Evolutionary conservation across 139 green algal species (phyloP).

Genomic region (Yamagishiella unicocca): DNA sequence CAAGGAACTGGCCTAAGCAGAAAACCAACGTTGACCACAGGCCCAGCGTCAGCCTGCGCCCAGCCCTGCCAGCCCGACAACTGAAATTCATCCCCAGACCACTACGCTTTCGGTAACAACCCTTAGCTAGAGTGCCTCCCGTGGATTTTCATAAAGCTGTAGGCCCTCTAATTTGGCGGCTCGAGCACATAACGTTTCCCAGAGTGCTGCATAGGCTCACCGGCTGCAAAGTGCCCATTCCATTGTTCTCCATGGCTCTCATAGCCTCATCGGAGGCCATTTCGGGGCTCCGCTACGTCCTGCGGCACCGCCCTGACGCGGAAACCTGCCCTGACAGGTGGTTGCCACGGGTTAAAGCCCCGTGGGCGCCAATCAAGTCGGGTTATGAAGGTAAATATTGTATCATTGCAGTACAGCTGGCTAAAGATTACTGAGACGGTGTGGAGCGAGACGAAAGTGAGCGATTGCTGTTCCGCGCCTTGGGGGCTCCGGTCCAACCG

Average conservation of each 20-base stretch:
- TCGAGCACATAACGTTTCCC: not conserved
- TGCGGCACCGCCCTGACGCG: not conserved
- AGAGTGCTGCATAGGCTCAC: not conserved
- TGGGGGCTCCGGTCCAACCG: not conserved
- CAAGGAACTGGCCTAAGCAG: too few relatives aligned
- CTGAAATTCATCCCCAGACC: too few relatives aligned
- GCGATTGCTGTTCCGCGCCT: constrained; percentile 33
- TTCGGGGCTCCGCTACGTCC: not conserved
- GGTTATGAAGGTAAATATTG: not conserved
- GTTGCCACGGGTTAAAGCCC: not conserved
- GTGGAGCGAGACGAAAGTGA: not conserved
- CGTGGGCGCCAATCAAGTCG: not conserved
- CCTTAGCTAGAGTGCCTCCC: too few relatives aligned
- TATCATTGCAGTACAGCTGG: not conserved
- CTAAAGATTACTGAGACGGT: not conserved
- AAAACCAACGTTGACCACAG: too few relatives aligned
- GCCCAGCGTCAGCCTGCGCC: too few relatives aligned
- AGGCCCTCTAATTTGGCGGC: too few relatives aligned
- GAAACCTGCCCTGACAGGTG: not conserved
- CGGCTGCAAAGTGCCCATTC: not conserved
- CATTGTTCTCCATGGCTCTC: not conserved
- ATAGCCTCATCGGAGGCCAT: constrained; percentile 16
- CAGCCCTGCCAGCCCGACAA: too few relatives aligned
- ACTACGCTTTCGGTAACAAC: too few relatives aligned
- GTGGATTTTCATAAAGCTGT: too few relatives aligned